These are phyloP conservation scores for Colletotrichum costaricense DNA, from an alignment of 2,329 filamentous ascomycete genomes.

Conservation along the genomic window DNA sequence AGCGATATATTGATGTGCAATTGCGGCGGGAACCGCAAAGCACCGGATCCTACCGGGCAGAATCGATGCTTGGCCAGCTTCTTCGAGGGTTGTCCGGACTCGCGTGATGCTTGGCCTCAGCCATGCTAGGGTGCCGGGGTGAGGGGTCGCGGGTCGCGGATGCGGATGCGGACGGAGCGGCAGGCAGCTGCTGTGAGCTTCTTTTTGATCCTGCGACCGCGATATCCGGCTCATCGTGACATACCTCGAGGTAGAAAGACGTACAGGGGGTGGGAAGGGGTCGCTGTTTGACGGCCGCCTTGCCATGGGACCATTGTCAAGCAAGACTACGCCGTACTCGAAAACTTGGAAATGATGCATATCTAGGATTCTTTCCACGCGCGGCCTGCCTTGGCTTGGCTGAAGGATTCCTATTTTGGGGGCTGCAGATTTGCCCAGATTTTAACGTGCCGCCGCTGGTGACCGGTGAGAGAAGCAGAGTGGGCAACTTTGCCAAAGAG, in stretches of 20 bases:
- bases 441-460: neutral
- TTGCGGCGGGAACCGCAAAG: neutral
- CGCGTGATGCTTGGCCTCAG: neutral
- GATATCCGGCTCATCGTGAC: neutral
- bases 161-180: neutral
- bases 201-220: neutral
- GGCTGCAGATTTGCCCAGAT: neutral
- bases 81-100: neutral
- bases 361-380: neutral
- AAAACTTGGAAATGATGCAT: neutral
- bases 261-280: no score
- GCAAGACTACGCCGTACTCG: neutral
- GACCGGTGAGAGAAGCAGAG: neutral
- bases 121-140: neutral
- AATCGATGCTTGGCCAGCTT: conserved; percentile 19
- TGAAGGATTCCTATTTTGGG: neutral
- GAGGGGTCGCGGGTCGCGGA: neutral
- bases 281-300: neutral
- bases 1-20: neutral
- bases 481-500: neutral
- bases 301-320: neutral
- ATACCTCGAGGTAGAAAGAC: neutral
- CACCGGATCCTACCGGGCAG: conserved; percentile 16
- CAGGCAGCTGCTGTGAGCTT: neutral
- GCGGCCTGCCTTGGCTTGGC: neutral